These are phyloP conservation scores for Sindora glabra DNA, from an alignment of 306 rosid species.

Conservation along the genomic window DNA sequence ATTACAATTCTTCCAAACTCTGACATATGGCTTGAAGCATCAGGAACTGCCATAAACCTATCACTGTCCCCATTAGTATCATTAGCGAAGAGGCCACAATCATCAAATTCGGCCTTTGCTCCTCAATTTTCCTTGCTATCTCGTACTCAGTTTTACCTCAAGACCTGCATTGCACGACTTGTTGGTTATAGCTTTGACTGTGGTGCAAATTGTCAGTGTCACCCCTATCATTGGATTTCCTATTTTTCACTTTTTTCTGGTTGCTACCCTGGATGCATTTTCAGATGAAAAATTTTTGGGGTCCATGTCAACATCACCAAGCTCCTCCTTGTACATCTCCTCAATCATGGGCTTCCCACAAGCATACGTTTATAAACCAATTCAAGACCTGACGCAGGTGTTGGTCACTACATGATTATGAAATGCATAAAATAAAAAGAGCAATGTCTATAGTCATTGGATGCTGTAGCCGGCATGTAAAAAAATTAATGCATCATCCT, in stretches of 20 bases:
- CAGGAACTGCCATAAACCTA: slow-evolving; percentile 41
- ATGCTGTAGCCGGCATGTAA: too few species aligned
- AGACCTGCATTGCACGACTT: slow-evolving; percentile 30
- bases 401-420: background rate
- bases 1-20: slow-evolving; percentile 49
- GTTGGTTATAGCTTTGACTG: slow-evolving; percentile 30
- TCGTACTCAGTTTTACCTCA: slow-evolving; percentile 34
- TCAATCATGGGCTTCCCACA: slow-evolving; percentile 93
- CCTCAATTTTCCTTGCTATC: slow-evolving; percentile 29
- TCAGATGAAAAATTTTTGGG: slow-evolving; percentile 66
- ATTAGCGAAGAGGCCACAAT: slow-evolving; percentile 32
- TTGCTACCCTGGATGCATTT: slow-evolving; percentile 38
- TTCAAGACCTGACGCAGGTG: slow-evolving; percentile 51
- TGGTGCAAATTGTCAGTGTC: slow-evolving; percentile 63
- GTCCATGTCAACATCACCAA: slow-evolving; percentile 50
- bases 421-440: background rate
- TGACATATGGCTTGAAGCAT: slow-evolving; percentile 49
- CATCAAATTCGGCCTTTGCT: slow-evolving; percentile 40
- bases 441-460: background rate
- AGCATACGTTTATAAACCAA: slow-evolving; percentile 88
- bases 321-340: slow-evolving; percentile 85
- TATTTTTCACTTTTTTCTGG: slow-evolving; percentile 39
- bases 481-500: too few species aligned
- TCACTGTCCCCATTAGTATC: slow-evolving; percentile 29
- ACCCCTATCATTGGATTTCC: slow-evolving; percentile 32